These are phyloP conservation scores for Fraxinus sp. DNA, from an alignment of 305 asterid species.

Conservation along the genomic window DNA sequence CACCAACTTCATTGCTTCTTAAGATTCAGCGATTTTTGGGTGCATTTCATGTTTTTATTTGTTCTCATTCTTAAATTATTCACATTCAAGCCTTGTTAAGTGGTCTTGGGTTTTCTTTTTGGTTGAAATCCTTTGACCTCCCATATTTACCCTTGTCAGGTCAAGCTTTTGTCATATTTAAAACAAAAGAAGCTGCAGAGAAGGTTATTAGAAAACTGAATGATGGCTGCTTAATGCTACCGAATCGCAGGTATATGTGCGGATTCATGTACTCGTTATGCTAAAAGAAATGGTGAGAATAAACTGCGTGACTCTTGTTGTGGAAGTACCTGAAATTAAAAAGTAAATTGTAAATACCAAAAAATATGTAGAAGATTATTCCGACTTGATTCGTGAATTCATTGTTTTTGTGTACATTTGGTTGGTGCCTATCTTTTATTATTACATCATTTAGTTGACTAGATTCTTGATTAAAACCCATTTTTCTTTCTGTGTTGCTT, in stretches of 20 bases:
- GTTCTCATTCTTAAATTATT: slow-evolving; percentile 9
- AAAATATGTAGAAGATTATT: not conserved
- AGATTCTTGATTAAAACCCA: not conserved
- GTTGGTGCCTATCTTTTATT: not conserved
- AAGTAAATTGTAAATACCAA: not conserved
- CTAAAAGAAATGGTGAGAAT: not conserved
- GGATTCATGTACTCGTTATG: slow-evolving; percentile 11
- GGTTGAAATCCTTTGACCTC: not conserved
- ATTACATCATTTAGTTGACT: not conserved
- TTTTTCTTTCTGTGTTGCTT: not conserved
- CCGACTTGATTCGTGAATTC: not conserved
- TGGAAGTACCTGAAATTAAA: not conserved
- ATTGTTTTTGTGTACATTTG: not conserved
- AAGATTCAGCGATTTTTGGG: not conserved
- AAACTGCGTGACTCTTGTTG: not conserved
- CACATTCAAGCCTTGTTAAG: not conserved
- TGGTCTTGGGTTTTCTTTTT: not conserved
- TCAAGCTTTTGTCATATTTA: slow-evolving; percentile 67
- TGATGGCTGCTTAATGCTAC: slow-evolving; percentile 64
- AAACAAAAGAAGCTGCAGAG: slow-evolving; percentile 58
- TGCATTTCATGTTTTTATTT: not conserved
- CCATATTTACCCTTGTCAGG: slow-evolving; percentile 37
- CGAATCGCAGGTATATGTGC: slow-evolving; percentile 56
- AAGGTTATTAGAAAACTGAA: slow-evolving; percentile 45
- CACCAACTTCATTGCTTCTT: slow-evolving; percentile 1